Conservation (phyloP, 805 yeast species). For the Wickerhamiella slavikovae region DNA sequence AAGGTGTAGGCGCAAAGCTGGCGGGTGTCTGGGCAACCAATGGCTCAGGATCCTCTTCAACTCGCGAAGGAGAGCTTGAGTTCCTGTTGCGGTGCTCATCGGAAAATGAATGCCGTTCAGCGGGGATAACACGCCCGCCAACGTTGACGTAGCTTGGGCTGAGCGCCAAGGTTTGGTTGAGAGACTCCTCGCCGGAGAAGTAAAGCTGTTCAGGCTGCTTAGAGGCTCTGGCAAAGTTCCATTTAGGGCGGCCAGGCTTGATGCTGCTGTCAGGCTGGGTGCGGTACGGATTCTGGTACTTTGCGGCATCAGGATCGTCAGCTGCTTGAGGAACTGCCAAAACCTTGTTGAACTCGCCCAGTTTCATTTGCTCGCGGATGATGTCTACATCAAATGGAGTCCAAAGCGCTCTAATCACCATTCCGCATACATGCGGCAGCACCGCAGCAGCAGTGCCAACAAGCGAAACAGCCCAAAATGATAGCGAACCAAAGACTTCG, state of each 20-base stretch:
- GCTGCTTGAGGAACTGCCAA: constrained; percentile 14
- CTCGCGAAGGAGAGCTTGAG: no score
- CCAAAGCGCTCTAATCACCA: constrained; percentile 30
- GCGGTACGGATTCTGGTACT: constrained; percentile 13
- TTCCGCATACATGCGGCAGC: constrained; percentile 38
- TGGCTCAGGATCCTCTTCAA: no score
- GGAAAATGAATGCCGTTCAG: no score
- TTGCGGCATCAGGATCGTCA: constrained; percentile 14
- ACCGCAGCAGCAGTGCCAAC: constrained; percentile 34
- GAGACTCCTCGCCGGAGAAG: constrained; percentile 7
- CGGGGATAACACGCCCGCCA: constrained; percentile 6
- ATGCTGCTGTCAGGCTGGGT: constrained; percentile 1
- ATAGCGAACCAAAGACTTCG: constrained; percentile 36
- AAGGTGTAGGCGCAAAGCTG: no score
- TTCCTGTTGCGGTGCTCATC: no score
- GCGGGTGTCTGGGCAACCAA: no score
- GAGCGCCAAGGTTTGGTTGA: no score
- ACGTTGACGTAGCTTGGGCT: constrained; percentile 11
- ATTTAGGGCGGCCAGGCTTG: constrained; percentile 5
- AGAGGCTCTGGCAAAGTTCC: no score
- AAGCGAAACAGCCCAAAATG: constrained; percentile 46
- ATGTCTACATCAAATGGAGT: constrained; percentile 50
- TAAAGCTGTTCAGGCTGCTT: constrained; percentile 10
- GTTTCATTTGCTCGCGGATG: constrained; percentile 36
- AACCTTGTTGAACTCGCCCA: constrained; percentile 28